Percentiles rank a stretch among this genome's conserved stretches.
Conservation (phyloP, 1,284 basidiomycete species). For the Tylopilus sp. region DNA sequence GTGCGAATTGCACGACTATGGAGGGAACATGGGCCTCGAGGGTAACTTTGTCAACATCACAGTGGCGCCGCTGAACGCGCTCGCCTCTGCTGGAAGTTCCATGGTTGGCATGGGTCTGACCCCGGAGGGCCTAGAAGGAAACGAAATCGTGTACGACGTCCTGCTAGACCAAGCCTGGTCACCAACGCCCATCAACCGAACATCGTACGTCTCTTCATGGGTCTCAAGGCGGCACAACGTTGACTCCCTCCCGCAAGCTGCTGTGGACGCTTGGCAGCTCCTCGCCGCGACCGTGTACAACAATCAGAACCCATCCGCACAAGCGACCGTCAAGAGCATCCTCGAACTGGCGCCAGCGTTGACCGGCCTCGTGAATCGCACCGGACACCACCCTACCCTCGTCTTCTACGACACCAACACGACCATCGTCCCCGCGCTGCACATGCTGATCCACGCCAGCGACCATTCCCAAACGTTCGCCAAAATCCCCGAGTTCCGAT, state of each 20-base stretch:
- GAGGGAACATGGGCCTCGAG: conserved; percentile 45
- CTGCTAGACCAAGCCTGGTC: conserved; percentile 47
- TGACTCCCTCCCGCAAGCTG: conserved; percentile 25
- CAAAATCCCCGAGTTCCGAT: conserved; percentile 37
- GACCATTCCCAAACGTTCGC: conserved; percentile 21
- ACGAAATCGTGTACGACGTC: conserved; percentile 46
- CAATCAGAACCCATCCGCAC: conserved; percentile 35
- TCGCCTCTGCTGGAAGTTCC: conserved; percentile 31
- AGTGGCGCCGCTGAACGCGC: conserved; percentile 34
- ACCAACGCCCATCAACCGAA: conserved; percentile 32
- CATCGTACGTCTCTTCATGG: conserved; percentile 37
- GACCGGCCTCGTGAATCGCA: conserved; percentile 37
- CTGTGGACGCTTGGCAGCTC: conserved; percentile 39
- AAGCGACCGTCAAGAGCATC: conserved; percentile 44
- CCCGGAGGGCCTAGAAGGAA: conserved; percentile 46
- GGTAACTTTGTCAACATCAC: conserved; percentile 41
- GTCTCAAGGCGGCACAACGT: conserved; percentile 39
- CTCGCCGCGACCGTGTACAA: conserved; percentile 43
- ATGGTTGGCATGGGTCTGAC: conserved; percentile 45
- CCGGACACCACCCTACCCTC: conserved; percentile 36
- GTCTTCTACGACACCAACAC: conserved; percentile 42
- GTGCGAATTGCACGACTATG: conserved; percentile 46
- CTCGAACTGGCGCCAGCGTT: conserved; percentile 38
- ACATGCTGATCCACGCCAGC: conserved; percentile 35
- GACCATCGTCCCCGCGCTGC: conserved; percentile 40